Conservation (phyloP, 2,329 filamentous ascomycete species). For the Elsinoe fawcettii region DNA sequence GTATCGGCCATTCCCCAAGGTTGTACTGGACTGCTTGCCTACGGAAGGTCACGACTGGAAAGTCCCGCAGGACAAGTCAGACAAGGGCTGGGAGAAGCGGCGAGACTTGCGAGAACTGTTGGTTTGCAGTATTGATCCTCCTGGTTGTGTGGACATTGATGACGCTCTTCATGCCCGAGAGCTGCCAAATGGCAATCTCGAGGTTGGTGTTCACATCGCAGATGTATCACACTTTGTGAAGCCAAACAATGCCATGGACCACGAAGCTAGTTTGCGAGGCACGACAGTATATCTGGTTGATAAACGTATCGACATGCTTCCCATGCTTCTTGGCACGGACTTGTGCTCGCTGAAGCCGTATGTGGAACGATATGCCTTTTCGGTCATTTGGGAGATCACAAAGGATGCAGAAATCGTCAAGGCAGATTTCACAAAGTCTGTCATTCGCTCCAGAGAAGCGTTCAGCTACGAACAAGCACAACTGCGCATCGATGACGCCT, state of each 20-base stretch:
- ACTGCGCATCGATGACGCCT: slow-evolving; percentile 80
- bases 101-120: slow-evolving; percentile 76
- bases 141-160: slow-evolving; percentile 95
- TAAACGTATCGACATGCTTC: slow-evolving; percentile 99
- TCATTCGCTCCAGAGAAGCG: slow-evolving; percentile 91
- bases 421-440: slow-evolving; percentile 90
- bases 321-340: slow-evolving; percentile 90
- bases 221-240: slow-evolving; percentile 99
- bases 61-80: slow-evolving; percentile 69
- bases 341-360: slow-evolving; percentile 95
- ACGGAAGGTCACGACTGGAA: slow-evolving; percentile 88
- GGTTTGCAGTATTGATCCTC: slow-evolving; percentile 95
- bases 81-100: slow-evolving; percentile 80
- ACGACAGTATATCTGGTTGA: slow-evolving; percentile 97
- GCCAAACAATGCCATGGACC: slow-evolving; percentile 94
- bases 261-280: slow-evolving; percentile 84
- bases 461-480: slow-evolving; percentile 98
- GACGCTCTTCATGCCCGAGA: slow-evolving; percentile 84
- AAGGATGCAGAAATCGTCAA: slow-evolving; percentile 76
- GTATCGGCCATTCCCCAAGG: slow-evolving; percentile 93
- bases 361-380: slow-evolving; percentile 64
- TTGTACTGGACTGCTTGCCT: slow-evolving; percentile 87
- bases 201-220: slow-evolving; percentile 96
- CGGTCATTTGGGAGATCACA: slow-evolving; percentile 68
- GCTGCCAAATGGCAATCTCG: slow-evolving; percentile 85